Percentiles rank a stretch among this genome's conserved stretches.
phyloP scores from a whole-genome alignment of 805 yeast species.

The Wickerhamomyces chaumierensis region DNA sequence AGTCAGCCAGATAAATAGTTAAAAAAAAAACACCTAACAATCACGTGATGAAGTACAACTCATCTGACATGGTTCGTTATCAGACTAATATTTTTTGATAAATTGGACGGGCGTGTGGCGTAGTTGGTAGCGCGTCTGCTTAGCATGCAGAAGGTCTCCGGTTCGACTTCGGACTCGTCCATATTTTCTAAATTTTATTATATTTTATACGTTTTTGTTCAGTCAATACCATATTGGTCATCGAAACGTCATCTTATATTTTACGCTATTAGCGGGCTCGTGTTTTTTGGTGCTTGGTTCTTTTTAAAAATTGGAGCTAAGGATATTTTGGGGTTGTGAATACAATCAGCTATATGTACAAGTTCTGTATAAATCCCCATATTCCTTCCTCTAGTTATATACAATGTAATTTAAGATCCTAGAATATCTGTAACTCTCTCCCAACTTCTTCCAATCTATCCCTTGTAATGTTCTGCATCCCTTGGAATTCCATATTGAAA shows the following conservation, averaged over 20 bases:
- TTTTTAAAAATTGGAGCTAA: constrained; percentile 54
- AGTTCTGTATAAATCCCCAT: no score
- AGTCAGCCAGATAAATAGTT: no score
- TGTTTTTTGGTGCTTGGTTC: constrained; percentile 54
- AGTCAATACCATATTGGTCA: no score
- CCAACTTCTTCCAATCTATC: constrained; percentile 34
- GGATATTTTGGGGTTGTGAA: constrained; percentile 80
- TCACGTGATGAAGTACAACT: background rate
- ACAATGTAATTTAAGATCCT: no score
- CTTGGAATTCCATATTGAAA: constrained; percentile 65
- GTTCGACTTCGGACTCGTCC: constrained; percentile 73
- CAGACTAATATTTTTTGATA: no score
- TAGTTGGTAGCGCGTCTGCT: constrained; percentile 77
- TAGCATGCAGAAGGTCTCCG: constrained; percentile 75
- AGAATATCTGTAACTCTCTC: constrained; percentile 6
- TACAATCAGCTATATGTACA: no score
- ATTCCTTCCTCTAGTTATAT: no score
- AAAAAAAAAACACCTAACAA: no score
- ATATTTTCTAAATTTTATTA: constrained; percentile 19
- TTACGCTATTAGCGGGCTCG: constrained; percentile 49
- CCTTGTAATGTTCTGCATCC: constrained; percentile 56
- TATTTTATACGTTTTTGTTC: no score
- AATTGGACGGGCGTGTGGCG: constrained; percentile 58
- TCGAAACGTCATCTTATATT: constrained; percentile 40
- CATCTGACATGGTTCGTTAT: no score